Conservation (phyloP, 495 filamentous ascomycete genomes). For the Bathelium albidoporum region DNA sequence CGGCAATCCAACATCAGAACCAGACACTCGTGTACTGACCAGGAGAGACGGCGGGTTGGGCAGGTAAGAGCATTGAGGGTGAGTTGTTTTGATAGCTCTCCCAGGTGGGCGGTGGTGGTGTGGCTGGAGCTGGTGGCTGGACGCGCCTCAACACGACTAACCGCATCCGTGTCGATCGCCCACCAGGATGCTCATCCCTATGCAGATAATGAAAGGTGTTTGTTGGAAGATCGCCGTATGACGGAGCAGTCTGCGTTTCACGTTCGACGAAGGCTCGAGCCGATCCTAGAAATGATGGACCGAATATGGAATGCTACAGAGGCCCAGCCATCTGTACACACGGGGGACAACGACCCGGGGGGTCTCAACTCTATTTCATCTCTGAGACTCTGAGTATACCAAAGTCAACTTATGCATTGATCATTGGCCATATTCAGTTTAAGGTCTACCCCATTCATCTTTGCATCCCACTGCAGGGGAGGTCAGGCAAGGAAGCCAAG, state of each 20-base stretch:
- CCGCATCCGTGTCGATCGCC: not conserved
- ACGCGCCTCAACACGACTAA: not conserved
- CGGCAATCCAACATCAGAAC: not conserved
- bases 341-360: too few relatives aligned
- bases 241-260: not conserved
- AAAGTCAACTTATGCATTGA: too few relatives aligned
- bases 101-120: not conserved
- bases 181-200: not conserved
- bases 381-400: too few relatives aligned
- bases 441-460: too few relatives aligned
- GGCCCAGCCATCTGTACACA: too few relatives aligned
- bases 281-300: not conserved
- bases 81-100: not conserved
- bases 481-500: too few relatives aligned
- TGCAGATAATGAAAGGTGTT: conserved; percentile 1
- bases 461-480: too few relatives aligned
- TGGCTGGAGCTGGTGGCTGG: conserved; percentile 1
- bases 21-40: not conserved
- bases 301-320: not conserved
- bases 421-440: too few relatives aligned
- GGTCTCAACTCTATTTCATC: too few relatives aligned
- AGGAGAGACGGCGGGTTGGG: not conserved
- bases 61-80: not conserved
- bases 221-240: not conserved
- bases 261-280: not conserved